A percentile compares a stretch with the other conserved stretches of the same genome.
These are phyloP conservation scores for Clarireedia homoeocarpa DNA, from an alignment of 2,329 filamentous ascomycete genomes.

Conservation along the genomic window DNA sequence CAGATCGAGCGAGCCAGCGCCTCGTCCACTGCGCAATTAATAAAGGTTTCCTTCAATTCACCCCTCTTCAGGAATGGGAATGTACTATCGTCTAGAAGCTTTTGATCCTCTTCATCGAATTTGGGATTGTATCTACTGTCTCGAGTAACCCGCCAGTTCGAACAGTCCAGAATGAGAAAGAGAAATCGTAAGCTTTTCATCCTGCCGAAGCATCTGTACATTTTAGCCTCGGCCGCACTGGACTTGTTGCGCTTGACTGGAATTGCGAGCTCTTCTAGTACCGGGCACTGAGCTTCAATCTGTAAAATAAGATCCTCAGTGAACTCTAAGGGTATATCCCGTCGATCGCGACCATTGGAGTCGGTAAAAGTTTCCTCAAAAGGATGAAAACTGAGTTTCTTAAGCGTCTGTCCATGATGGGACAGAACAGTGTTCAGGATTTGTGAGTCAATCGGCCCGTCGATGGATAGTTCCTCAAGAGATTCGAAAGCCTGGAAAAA, in stretches of 20 bases:
- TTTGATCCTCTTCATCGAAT: constrained; percentile 5
- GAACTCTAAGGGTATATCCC: constrained; percentile 9
- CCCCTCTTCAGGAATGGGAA: neutral
- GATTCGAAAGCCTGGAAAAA: constrained; percentile 7
- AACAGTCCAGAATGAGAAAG: constrained; percentile 14
- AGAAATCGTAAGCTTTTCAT: constrained; percentile 9
- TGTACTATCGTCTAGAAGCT: neutral
- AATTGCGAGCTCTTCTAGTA: constrained; percentile 7
- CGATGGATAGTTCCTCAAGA: constrained; percentile 10
- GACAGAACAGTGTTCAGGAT: constrained; percentile 10
- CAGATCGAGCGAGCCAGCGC: constrained; percentile 10
- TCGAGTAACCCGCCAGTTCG: constrained; percentile 8
- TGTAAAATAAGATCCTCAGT: constrained; percentile 9
- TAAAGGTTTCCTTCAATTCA: constrained; percentile 7
- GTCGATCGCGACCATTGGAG: neutral
- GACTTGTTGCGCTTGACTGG: constrained; percentile 5
- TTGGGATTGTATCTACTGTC: constrained; percentile 3
- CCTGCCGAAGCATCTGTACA: constrained; percentile 8
- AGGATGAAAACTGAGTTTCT: constrained; percentile 7
- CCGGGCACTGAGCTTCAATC: constrained; percentile 10
- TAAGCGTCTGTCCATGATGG: constrained; percentile 9
- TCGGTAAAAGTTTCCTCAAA: neutral
- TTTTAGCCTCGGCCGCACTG: neutral
- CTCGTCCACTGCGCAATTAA: constrained; percentile 12
- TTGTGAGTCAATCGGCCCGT: constrained; percentile 7